Evolutionary conservation across 495 filamentous ascomycete species (phyloP).

Genomic region (Penicillium dipodomyicola): DNA sequence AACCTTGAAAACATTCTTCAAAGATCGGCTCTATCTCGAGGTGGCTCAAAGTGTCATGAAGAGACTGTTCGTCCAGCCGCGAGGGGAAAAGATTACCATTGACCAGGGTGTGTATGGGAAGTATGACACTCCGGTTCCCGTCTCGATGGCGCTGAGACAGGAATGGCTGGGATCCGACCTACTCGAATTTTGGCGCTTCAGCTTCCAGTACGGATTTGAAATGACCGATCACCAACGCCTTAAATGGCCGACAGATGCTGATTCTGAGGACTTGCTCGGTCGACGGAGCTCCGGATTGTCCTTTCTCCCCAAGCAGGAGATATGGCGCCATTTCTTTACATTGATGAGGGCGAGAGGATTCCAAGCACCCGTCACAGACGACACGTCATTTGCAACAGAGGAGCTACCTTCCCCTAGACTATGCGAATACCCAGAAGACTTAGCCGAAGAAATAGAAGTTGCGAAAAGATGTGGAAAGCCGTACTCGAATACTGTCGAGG

Average conservation of each 20-base stretch:
- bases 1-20: conserved; percentile 14
- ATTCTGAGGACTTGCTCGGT: too few species aligned
- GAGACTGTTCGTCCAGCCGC: neutral
- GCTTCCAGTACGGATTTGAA: too few species aligned
- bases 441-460: too few species aligned
- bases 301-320: too few species aligned
- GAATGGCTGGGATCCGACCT: neutral
- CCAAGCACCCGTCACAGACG: neutral
- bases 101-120: too few species aligned
- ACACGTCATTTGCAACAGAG: neutral
- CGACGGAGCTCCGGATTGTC: too few species aligned
- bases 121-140: neutral
- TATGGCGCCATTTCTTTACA: neutral
- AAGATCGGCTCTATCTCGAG: conserved; percentile 12
- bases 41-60: conserved; percentile 10
- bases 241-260: too few species aligned
- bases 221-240: too few species aligned
- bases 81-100: too few species aligned
- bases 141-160: neutral
- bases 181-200: conserved; percentile 5
- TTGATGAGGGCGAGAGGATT: neutral
- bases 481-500: neutral
- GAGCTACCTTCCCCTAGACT: neutral
- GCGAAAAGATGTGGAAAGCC: neutral
- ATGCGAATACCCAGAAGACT: too few species aligned